These are phyloP conservation scores for Tetraselmis chui DNA, from an alignment of 139 green algal genomes.

Conservation along the genomic window DNA sequence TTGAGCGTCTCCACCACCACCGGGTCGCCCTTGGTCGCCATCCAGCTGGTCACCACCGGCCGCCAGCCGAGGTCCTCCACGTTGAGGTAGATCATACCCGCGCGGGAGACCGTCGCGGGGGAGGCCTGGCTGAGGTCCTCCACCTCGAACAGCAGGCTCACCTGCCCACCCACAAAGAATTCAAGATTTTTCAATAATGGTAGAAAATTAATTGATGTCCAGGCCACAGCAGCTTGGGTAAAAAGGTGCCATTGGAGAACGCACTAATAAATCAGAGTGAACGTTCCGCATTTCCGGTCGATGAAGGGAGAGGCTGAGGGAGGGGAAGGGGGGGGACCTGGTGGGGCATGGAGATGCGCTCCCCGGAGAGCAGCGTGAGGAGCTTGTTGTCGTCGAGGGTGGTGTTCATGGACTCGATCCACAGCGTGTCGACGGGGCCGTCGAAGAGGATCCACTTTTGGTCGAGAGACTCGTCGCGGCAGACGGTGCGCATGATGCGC, in stretches of 20 bases:
- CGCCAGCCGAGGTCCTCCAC: slow-evolving; percentile 71
- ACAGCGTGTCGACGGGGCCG: slow-evolving; percentile 77
- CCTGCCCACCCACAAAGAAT: slow-evolving; percentile 16
- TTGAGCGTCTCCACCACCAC: slow-evolving; percentile 37
- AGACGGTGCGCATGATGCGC: slow-evolving; percentile 63
- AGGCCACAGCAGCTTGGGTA: too few relatives aligned
- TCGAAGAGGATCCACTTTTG: slow-evolving; percentile 79
- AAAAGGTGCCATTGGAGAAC: too few relatives aligned
- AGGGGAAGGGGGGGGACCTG: slow-evolving; percentile 3
- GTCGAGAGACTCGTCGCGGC: slow-evolving; percentile 53
- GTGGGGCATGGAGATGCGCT: slow-evolving; percentile 42
- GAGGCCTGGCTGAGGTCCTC: slow-evolving; percentile 70
- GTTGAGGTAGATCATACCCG: slow-evolving; percentile 83
- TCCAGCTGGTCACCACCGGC: slow-evolving; percentile 63
- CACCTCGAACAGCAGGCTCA: slow-evolving; percentile 80
- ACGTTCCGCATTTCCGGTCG: too few relatives aligned
- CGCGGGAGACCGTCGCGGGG: slow-evolving; percentile 59
- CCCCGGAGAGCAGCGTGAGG: slow-evolving; percentile 61
- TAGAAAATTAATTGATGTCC: too few relatives aligned
- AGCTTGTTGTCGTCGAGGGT: slow-evolving; percentile 80
- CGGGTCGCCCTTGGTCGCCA: slow-evolving; percentile 33
- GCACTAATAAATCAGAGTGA: too few relatives aligned
- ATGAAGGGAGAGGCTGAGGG: too few relatives aligned
- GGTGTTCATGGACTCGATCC: slow-evolving; percentile 83
- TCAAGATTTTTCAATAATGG: too few relatives aligned